phyloP scores from a whole-genome alignment of 345 rosid genomes.

The Combretum micranthum region DNA sequence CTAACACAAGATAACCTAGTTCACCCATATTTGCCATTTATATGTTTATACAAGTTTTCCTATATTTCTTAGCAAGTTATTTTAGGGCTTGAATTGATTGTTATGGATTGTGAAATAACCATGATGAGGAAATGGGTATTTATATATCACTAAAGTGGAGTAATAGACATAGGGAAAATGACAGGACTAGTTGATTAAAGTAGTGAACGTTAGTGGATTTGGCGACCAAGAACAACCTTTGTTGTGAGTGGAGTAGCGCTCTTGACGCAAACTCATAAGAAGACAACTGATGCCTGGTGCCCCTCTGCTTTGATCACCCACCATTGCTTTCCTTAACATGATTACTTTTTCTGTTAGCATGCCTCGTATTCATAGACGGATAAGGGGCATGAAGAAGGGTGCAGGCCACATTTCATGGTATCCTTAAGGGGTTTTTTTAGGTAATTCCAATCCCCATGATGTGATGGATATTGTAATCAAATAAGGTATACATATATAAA shows the following conservation, averaged over 20 bases:
- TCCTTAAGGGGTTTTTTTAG: too few species aligned
- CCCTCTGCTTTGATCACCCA: too few species aligned
- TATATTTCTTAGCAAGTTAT: background rate
- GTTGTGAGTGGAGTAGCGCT: slow-evolving; percentile 19
- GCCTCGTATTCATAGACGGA: too few species aligned
- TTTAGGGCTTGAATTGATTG: background rate
- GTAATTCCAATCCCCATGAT: too few species aligned
- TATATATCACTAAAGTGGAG: slow-evolving; percentile 7
- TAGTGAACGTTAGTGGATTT: slow-evolving; percentile 48
- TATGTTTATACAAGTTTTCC: background rate
- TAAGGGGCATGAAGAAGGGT: too few species aligned
- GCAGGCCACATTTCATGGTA: too few species aligned
- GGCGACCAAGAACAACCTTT: slow-evolving; percentile 37
- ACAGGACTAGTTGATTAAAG: slow-evolving; percentile 37
- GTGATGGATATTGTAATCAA: too few species aligned
- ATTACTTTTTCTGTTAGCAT: too few species aligned
- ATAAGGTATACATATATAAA: too few species aligned
- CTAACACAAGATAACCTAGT: slow-evolving; percentile 16
- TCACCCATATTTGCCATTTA: background rate
- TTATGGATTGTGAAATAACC: background rate
- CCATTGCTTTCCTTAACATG: too few species aligned
- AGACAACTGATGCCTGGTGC: too few species aligned
- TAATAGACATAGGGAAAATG: background rate
- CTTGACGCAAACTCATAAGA: slow-evolving; percentile 12
- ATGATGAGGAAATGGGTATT: slow-evolving; percentile 9